Conservation (phyloP, 1,284 basidiomycete genomes). For the Coniferiporia sulphurascens region DNA sequence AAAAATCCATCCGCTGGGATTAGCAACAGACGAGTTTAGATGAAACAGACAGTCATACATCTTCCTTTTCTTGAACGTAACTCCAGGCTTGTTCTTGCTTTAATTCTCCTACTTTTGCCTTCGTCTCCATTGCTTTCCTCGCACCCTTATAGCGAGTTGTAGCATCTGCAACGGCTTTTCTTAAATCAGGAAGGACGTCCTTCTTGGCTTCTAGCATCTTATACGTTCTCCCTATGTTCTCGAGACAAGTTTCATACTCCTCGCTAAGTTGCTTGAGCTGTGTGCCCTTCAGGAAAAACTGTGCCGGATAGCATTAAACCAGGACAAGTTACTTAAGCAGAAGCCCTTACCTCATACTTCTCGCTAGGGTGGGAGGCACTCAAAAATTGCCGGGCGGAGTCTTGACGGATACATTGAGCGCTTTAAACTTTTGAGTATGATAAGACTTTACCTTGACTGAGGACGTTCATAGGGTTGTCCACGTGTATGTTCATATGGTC, state of each 20-base stretch:
- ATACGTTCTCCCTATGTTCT: constrained; percentile 64
- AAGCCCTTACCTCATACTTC: constrained; percentile 77
- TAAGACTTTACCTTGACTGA: constrained; percentile 72
- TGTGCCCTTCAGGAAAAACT: constrained; percentile 95
- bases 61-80: constrained; percentile 72
- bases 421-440: not conserved
- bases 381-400: constrained; percentile 74
- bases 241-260: constrained; percentile 77
- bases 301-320: constrained; percentile 12
- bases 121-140: constrained; percentile 65
- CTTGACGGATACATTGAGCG: constrained; percentile 23
- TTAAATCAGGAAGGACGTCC: constrained; percentile 71
- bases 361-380: constrained; percentile 79
- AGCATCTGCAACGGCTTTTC: constrained; percentile 55
- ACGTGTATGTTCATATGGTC: constrained; percentile 96
- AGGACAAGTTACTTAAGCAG: not conserved
- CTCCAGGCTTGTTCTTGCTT: constrained; percentile 89
- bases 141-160: constrained; percentile 66
- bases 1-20: not conserved
- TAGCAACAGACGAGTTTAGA: not conserved
- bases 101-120: constrained; percentile 61
- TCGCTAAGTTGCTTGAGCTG: constrained; percentile 85
- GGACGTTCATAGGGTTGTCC: constrained; percentile 94
- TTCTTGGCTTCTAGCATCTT: constrained; percentile 64
- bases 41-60: constrained; percentile 33